Percentiles rank a stretch among this genome's conserved stretches.
Evolutionary conservation across 2,329 filamentous ascomycete species (phyloP).

Genomic region (Raffaelea deltoideospora): DNA sequence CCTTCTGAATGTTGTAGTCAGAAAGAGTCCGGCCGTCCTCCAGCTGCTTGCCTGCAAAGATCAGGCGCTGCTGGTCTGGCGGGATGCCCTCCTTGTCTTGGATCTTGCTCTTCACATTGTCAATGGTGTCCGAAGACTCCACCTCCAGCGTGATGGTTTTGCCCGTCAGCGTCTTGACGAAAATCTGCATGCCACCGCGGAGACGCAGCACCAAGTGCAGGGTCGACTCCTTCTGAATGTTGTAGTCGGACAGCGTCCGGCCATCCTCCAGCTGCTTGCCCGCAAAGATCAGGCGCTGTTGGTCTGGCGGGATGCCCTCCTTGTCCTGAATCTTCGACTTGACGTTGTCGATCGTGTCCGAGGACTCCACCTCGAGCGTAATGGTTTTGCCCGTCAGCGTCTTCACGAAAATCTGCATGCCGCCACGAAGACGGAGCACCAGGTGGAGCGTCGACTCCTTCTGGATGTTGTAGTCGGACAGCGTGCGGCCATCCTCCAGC

Average conservation of each 20-base stretch:
- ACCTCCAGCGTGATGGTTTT: conserved; percentile 93
- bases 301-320: conserved; percentile 90
- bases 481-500: conserved; percentile 38
- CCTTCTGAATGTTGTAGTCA: conserved; percentile 97
- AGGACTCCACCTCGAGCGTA: conserved; percentile 77
- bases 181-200: conserved; percentile 81
- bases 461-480: conserved; percentile 77
- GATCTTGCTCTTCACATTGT: conserved; percentile 91
- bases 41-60: conserved; percentile 86
- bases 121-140: conserved; percentile 78
- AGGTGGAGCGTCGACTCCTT: conserved; percentile 58
- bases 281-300: conserved; percentile 91
- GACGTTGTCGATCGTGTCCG: conserved; percentile 89
- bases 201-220: conserved; percentile 77
- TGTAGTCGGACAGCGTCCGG: conserved; percentile 80
- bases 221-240: conserved; percentile 87
- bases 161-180: conserved; percentile 75
- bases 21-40: conserved; percentile 82
- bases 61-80: conserved; percentile 84
- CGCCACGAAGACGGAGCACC: conserved; percentile 55
- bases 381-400: conserved; percentile 90
- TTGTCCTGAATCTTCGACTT: conserved; percentile 98
- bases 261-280: conserved; percentile 95
- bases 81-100: conserved; percentile 89
- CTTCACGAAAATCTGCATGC: conserved; percentile 64